Conservation (phyloP, 139 green algal genomes). For the Gonium pectorale region DNA sequence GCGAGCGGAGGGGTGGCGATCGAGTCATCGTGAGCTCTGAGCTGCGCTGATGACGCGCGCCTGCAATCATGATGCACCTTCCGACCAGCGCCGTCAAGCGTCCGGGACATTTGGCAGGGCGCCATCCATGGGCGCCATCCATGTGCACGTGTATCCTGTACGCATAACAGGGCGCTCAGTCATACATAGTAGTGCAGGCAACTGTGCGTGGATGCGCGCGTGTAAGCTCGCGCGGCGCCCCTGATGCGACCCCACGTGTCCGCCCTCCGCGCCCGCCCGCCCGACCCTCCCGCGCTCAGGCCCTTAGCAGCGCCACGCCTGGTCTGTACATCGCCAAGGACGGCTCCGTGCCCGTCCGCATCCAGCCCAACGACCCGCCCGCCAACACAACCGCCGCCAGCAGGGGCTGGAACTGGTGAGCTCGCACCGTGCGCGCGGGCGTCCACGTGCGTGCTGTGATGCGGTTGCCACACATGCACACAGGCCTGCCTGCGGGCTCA, state of each 20-base stretch:
- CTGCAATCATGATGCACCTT: too few species aligned
- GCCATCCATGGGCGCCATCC: too few species aligned
- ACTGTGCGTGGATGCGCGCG: too few species aligned
- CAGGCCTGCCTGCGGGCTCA: not conserved
- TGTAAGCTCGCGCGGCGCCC: too few species aligned
- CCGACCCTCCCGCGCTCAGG: not conserved
- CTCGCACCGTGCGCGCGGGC: not conserved
- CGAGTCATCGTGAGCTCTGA: not conserved
- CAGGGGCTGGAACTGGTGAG: slow-evolving; percentile 16
- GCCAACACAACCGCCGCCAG: not conserved
- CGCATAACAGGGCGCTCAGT: too few species aligned
- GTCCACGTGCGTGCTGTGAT: not conserved
- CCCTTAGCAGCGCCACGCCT: not conserved
- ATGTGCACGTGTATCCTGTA: too few species aligned
- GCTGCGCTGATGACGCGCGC: too few species aligned
- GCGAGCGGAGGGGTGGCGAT: too few species aligned
- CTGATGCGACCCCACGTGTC: too few species aligned
- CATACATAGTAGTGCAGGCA: too few species aligned
- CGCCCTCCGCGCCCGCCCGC: not conserved
- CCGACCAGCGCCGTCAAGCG: not conserved
- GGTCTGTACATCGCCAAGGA: not conserved
- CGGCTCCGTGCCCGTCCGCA: slow-evolving; percentile 2
- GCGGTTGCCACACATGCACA: not conserved
- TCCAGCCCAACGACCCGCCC: not conserved
- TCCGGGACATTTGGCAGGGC: not conserved